phyloP scores from a whole-genome alignment of 768 basidiomycete species.

The Kwoniella dejecticola region DNA sequence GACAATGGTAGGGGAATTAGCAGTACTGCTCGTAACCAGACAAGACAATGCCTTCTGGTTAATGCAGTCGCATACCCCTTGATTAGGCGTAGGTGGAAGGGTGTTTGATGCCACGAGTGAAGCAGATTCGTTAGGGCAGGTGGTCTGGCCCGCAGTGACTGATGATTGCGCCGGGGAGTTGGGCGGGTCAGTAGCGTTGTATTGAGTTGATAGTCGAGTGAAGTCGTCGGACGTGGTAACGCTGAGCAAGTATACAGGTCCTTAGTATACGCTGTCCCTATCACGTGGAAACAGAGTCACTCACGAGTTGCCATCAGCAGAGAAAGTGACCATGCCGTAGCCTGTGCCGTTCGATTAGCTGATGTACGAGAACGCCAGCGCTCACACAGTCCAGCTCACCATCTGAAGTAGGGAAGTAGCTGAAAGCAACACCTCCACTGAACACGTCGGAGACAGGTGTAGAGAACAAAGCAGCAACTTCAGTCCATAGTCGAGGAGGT shows the following conservation, averaged over 20 bases:
- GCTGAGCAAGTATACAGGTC: too few species aligned
- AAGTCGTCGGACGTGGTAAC: slow-evolving; percentile 74
- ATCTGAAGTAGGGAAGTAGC: slow-evolving; percentile 83
- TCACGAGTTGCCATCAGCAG: slow-evolving; percentile 55
- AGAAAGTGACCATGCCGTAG: slow-evolving; percentile 84
- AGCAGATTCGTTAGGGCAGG: slow-evolving; percentile 68
- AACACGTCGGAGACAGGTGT: slow-evolving; percentile 73
- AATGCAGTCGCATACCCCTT: slow-evolving; percentile 76
- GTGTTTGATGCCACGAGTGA: slow-evolving; percentile 67
- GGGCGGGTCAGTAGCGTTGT: slow-evolving; percentile 61
- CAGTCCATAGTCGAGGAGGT: slow-evolving; percentile 74
- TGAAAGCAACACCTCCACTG: slow-evolving; percentile 80
- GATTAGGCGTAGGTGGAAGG: slow-evolving; percentile 82
- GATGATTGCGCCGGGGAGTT: slow-evolving; percentile 66
- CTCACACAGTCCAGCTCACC: slow-evolving; percentile 18
- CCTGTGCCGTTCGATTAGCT: slow-evolving; percentile 38
- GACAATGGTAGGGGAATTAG: slow-evolving; percentile 54
- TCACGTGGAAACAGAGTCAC: too few species aligned
- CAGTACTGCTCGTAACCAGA: slow-evolving; percentile 67
- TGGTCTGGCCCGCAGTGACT: slow-evolving; percentile 59
- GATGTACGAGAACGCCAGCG: too few species aligned
- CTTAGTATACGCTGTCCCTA: too few species aligned
- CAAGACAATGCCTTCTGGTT: slow-evolving; percentile 68
- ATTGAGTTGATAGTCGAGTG: slow-evolving; percentile 66
- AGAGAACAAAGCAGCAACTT: slow-evolving; percentile 72